phyloP scores from a whole-genome alignment of 164 flowering plant genomes.

The Dillenia suffruticosa region DNA sequence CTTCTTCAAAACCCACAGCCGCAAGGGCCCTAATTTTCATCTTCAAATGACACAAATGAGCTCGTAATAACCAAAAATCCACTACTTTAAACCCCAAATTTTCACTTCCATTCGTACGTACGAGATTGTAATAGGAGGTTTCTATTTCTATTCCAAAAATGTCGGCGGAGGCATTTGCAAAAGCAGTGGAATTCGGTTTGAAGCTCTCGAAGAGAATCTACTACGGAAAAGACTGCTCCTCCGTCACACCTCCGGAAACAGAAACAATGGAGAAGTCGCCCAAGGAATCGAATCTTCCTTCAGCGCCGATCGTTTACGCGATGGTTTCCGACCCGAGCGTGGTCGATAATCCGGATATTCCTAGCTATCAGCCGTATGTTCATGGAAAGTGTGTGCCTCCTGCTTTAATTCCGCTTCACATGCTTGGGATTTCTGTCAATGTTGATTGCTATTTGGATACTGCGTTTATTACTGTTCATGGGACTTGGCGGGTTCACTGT shows the following conservation, averaged over 20 bases:
- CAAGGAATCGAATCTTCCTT: constrained; percentile 35
- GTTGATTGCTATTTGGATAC: constrained; percentile 59
- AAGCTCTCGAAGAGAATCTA: constrained; percentile 73
- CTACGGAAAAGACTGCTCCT: constrained; percentile 62
- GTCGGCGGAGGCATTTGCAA: constrained; percentile 49
- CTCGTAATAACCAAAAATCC: no score
- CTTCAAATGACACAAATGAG: no score
- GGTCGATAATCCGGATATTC: constrained; percentile 93
- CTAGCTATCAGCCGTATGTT: constrained; percentile 99
- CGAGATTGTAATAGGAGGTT: no score
- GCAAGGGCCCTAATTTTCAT: no score
- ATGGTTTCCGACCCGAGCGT: constrained; percentile 64
- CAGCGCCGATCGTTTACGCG: constrained; percentile 83
- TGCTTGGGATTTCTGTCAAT: constrained; percentile 54
- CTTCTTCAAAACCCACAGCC: no score
- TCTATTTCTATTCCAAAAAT: no score
- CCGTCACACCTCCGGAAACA: constrained; percentile 63
- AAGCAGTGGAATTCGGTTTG: constrained; percentile 80
- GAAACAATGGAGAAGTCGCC: constrained; percentile 39
- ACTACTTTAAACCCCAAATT: no score
- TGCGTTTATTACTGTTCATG: constrained; percentile 53
- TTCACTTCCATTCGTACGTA: no score
- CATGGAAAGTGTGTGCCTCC: constrained; percentile 90
- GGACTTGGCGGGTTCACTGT: constrained; percentile 91
- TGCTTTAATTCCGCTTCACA: constrained; percentile 85